Base-by-base conservation (phyloP, 2,329 filamentous ascomycete genomes). In the Colletotrichum acutatum region DNA sequence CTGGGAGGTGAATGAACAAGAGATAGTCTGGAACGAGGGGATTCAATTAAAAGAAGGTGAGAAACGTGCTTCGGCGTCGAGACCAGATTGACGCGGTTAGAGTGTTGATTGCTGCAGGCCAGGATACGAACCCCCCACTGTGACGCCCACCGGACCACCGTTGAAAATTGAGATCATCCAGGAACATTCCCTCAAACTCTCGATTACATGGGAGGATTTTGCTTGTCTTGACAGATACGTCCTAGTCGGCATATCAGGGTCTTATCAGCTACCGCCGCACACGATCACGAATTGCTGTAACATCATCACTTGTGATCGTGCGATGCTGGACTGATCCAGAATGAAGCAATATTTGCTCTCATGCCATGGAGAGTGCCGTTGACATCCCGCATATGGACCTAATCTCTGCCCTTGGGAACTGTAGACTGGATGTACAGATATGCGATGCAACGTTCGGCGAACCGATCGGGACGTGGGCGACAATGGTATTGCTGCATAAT, bases 111-210 rank as follows among this genome's bases (percentile, higher is more conserved):
- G 42, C 53, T 70, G 61, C 71, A 58, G 49, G 34, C 56, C 46
- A 56, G 57, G 56, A 61, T 46, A 53, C 71, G 49, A 49, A 49
- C 32, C 61, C 37, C 66, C 66, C 66, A 73, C 71, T 57, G 66
- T 60, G 58, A 65, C 64, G 66, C 59, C 59, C 66, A 63, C 46
- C 54, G 26, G 59, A 46, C 59, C 66, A 68, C 46, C 42, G 26
- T 60, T 65, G 42, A 57, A 65, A 49, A 65, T 70, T 69, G 70
- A 70, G 70, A 73, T 71, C 66, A 49, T 46, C 67, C 54, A 49
- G 22, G 46, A 32, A 59, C 60, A 28, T 56, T 70, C 54, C 68
- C 49, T 65, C 59, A 24, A 56, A 16, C 46, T 32, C 26, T 46
- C 22, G 42, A 34, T 42, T 28, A n/a, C 42, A 56, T 54, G n/a